Evolutionary conservation across 495 filamentous ascomycete species (phyloP).

Genomic region (Hypoxylon intermedium): DNA sequence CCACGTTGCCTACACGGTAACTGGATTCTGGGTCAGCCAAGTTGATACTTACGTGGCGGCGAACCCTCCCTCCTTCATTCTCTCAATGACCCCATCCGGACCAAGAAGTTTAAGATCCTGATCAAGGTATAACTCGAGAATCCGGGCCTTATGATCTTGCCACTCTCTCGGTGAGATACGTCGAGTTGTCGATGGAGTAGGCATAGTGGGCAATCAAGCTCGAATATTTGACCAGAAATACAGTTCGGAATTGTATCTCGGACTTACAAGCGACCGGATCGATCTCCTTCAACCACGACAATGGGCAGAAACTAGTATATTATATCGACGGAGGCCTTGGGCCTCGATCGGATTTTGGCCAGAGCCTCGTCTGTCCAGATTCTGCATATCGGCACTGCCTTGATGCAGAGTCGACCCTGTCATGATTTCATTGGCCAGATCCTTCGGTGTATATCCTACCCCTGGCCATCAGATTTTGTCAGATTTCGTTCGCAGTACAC

Average conservation of each 20-base stretch:
- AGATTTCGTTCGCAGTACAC: too few relatives aligned
- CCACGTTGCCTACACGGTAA: not conserved
- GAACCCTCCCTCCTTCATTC: not conserved
- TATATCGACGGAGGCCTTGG: not conserved
- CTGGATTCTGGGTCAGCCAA: too few relatives aligned
- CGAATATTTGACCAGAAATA: not conserved
- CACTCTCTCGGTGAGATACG: constrained; percentile 3
- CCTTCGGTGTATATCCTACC: too few relatives aligned
- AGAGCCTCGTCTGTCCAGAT: not conserved
- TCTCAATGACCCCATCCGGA: not conserved
- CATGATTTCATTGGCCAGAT: not conserved
- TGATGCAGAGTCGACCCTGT: not conserved
- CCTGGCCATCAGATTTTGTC: too few relatives aligned
- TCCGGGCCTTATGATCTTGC: constrained; percentile 1
- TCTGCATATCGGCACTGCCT: not conserved
- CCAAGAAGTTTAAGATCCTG: not conserved
- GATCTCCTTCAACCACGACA: not conserved
- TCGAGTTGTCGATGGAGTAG: not conserved
- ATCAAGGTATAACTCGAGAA: constrained; percentile 1
- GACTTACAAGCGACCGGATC: not conserved
- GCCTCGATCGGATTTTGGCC: not conserved
- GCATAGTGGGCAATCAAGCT: not conserved
- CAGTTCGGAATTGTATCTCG: not conserved
- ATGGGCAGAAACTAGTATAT: not conserved
- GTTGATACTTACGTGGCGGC: not conserved